Evolutionary conservation across 352 stramenopile species (phyloP).

Genomic region (Pythium insidiosum): DNA sequence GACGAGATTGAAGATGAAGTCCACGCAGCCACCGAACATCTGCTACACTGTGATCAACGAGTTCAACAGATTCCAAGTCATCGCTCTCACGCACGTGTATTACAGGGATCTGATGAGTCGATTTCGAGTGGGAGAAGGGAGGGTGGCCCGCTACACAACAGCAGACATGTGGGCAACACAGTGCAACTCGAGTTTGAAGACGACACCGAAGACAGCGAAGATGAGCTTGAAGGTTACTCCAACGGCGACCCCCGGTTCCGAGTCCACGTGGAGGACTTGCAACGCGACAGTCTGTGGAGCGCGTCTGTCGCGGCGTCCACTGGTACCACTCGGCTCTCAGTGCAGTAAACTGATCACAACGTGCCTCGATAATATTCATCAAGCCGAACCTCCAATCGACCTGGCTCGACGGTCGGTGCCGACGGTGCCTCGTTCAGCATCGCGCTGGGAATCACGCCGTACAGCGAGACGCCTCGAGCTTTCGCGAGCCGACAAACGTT

Average conservation of each 20-base stretch:
- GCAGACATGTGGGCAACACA: too few species aligned
- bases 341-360: neutral
- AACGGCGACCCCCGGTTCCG: too few species aligned
- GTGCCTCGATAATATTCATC: constrained; percentile 41
- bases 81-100: neutral
- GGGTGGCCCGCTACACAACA: too few species aligned
- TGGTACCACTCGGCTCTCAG: neutral
- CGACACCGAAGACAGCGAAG: too few species aligned
- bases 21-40: constrained; percentile 3
- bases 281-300: neutral
- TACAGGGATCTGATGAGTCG: too few species aligned
- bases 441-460: constrained; percentile 29
- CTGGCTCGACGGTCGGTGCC: constrained; percentile 32
- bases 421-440: constrained; percentile 16
- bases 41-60: neutral
- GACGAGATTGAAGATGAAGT: constrained; percentile 7
- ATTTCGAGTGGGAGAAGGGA: too few species aligned
- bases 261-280: too few species aligned
- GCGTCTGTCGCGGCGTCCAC: neutral
- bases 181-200: too few species aligned
- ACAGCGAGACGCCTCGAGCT: constrained; percentile 23
- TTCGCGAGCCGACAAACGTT: constrained; percentile 39
- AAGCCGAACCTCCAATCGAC: constrained; percentile 42
- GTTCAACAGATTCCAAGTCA: neutral
- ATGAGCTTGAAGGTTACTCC: too few species aligned